phyloP scores from a whole-genome alignment of 2,329 filamentous ascomycete genomes.

The Phyllosticta citriasiana region DNA sequence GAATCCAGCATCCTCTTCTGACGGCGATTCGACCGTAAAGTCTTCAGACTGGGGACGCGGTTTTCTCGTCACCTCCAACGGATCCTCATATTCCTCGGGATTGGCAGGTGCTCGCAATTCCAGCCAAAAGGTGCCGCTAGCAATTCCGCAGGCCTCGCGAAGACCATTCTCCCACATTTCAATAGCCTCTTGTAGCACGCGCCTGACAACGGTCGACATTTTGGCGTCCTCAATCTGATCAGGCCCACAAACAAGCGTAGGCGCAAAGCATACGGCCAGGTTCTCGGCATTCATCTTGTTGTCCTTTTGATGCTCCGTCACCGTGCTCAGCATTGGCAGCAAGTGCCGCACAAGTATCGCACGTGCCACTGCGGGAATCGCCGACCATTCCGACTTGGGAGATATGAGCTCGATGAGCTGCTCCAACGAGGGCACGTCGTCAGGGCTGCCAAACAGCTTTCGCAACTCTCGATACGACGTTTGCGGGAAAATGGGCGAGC shows the following conservation, averaged over 20 bases:
- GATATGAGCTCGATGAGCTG: conserved; percentile 37
- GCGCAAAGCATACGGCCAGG: conserved; percentile 45
- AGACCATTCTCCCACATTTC: conserved; percentile 36
- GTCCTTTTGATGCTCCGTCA: conserved; percentile 34
- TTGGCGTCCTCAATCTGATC: conserved; percentile 47
- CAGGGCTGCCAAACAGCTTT: conserved; percentile 30
- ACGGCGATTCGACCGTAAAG: conserved; percentile 8
- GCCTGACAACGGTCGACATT: conserved; percentile 41
- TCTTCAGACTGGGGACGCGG: conserved; percentile 11
- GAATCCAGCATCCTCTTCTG: conserved; percentile 15
- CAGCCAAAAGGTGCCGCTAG: conserved; percentile 25
- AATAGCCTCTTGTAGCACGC: conserved; percentile 40
- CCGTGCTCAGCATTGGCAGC: conserved; percentile 39
- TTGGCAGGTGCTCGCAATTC: conserved; percentile 32
- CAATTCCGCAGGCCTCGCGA: conserved; percentile 32
- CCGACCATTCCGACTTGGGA: conserved; percentile 36
- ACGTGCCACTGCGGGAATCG: conserved; percentile 35
- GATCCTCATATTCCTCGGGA: conserved; percentile 39
- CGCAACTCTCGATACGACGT: conserved; percentile 39
- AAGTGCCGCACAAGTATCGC: conserved; percentile 42
- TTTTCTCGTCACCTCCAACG: conserved; percentile 24
- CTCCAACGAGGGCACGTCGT: conserved; percentile 30
- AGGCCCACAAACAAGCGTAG: conserved; percentile 41
- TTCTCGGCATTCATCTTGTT: conserved; percentile 49
- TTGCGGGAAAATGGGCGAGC: conserved; percentile 41